Conservation (phyloP, 345 rosid genomes). For the Clausena lansium region DNA sequence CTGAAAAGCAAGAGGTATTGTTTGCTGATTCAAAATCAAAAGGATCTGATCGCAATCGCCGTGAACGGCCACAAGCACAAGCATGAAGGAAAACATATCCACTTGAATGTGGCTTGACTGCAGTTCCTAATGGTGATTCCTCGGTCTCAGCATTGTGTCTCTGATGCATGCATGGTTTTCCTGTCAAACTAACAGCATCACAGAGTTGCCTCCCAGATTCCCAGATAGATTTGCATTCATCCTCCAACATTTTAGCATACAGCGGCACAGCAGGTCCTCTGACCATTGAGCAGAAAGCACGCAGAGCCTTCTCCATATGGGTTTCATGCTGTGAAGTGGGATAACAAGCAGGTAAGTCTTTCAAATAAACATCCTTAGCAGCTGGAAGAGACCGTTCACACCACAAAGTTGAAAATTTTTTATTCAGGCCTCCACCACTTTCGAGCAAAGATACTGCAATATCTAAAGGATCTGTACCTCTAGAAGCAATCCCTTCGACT, state of each 20-base stretch:
- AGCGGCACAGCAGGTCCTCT: constrained; percentile 68
- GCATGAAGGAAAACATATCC: constrained; percentile 83
- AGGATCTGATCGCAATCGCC: constrained; percentile 58
- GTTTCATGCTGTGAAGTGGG: constrained; percentile 67
- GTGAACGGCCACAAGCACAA: constrained; percentile 84
- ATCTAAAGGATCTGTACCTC: constrained; percentile 49
- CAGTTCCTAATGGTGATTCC: constrained; percentile 27
- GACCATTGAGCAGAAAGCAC: constrained; percentile 64
- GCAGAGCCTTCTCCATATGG: constrained; percentile 61
- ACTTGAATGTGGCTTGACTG: constrained; percentile 59
- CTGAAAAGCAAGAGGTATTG: constrained; percentile 47
- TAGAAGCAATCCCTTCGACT: constrained; percentile 45
- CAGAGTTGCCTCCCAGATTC: constrained; percentile 82
- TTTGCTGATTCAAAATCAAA: constrained; percentile 81
- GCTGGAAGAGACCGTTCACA: constrained; percentile 73
- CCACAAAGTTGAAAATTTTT: constrained; percentile 68
- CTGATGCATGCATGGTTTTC: constrained; percentile 77
- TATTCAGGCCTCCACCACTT: constrained; percentile 64
- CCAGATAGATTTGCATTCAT: constrained; percentile 76
- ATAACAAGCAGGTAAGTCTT: constrained; percentile 67
- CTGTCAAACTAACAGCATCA: constrained; percentile 88
- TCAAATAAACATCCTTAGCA: constrained; percentile 75
- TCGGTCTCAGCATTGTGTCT: constrained; percentile 43
- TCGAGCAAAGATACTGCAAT: constrained; percentile 60
- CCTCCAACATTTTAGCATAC: constrained; percentile 60